Evolutionary conservation across 441 rosid genomes (phyloP).

Genomic region (Croton laevigatus): DNA sequence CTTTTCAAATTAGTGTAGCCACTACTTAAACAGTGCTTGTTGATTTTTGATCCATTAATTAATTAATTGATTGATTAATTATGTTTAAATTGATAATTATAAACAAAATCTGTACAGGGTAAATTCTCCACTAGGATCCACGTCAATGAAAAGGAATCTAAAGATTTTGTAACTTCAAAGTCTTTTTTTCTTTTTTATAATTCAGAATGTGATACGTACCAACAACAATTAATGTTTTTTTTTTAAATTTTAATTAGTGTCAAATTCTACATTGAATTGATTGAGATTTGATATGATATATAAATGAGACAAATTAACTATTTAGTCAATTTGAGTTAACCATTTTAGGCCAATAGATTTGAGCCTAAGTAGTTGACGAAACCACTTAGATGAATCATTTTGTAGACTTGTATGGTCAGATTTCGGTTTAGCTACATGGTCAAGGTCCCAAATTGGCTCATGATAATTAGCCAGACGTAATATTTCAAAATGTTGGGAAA

Average conservation of each 20-base stretch:
- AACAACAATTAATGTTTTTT: background rate
- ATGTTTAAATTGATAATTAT: background rate
- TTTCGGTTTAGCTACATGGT: no score
- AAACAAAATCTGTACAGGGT: background rate
- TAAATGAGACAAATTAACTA: no score
- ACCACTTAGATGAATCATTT: no score
- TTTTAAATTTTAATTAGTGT: background rate
- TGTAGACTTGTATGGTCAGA: no score
- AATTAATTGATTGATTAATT: background rate
- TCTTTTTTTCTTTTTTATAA: background rate
- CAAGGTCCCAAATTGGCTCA: no score
- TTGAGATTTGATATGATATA: no score
- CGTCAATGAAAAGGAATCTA: conserved; percentile 2
- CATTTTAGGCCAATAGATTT: no score
- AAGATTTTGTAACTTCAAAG: background rate
- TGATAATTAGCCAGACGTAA: no score
- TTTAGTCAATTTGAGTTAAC: no score
- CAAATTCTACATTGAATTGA: no score
- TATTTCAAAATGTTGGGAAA: no score
- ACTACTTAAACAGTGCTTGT: conserved; percentile 1
- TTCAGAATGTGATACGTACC: background rate
- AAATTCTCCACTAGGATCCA: background rate
- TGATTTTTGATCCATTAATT: background rate
- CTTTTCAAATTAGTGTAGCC: background rate
- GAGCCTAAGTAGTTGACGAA: no score